Evolutionary conservation across 1,139 yeast genomes (phyloP), one percentile per base, ranked within the genome.

Genomic region (Sugiyamaella novakii): DNA sequence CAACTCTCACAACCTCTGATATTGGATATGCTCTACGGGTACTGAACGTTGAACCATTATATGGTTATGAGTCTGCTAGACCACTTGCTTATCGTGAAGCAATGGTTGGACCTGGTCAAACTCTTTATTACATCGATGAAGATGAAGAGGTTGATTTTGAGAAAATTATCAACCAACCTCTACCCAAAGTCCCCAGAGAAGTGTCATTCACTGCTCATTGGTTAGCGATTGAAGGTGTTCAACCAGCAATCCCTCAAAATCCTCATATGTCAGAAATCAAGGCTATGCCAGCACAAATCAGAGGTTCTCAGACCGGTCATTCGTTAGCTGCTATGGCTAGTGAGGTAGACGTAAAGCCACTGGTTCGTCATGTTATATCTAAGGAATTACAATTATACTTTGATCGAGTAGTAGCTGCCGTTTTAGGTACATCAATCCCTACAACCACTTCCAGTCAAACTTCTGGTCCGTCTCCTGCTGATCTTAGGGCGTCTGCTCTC

Each of bases 151-250:
- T 92, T 37, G 98, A 94, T 63, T 87, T 92, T 66, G 98, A 94
- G 65, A 88, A 88, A 64, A 75, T 94, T 55, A 87, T 94, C 59
- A 91, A 92, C 65, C 95, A 87, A 65, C 97, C 96, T 34, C 74
- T 94, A 54, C 99, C 99, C 5, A 87, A 86, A 62, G 96, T 94
- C 2, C 98, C 99, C 2, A 77, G 98, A 52, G 84, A 86, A 52
- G 83, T 95, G 1, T 83, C 96, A 0, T 91, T 87, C 65, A 88
- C 98, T 2, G 96, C 98, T 1, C 99, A 94, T 67, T 94, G 99
- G 98, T 76, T 94, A 35, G 98, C 98, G 0, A 87, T 94, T 51
- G 99, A 94, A 69, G 99, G 99, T 47, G 96, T 94, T 3, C 99
- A 94, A 65, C 98, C 99, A 1, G 85, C 94, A 46, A 92, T 94